Base-by-base conservation (phyloP, 2,329 filamentous ascomycete genomes). In the Immersiporthe knoxdaviesiana region DNA sequence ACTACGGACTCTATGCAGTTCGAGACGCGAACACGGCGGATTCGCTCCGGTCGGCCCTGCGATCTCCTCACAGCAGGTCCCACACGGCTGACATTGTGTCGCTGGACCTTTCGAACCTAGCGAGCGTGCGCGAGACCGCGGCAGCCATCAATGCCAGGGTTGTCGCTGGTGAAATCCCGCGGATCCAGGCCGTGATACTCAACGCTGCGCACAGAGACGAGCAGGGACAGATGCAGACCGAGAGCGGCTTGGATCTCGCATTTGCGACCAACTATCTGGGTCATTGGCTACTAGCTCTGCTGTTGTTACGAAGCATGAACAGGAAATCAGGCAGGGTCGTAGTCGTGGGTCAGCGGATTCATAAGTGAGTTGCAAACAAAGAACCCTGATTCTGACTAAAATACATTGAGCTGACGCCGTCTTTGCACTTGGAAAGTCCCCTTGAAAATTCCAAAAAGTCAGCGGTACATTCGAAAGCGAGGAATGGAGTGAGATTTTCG, bases 131-230 rank as follows among this genome's bases (percentile, higher is more conserved):
- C 44, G 68, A 74, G 37, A 54, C 68, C 6, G 78, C 78, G 6
- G 67, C 65, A 3, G 70, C 73, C 24, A 75, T 80, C 67, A 80
- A 79, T 68, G 68, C 65, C 30, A 70, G 72, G 1, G 75, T 80
- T 12, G 71, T 76, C 5, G 68, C 70, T 21, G 77, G 77, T n/a
- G 72, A 76, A 1, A 72, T 82, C 32, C 79, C 81, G 8, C 80
- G 76, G 0, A 81, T 83, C 65, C 76, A 76, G 21, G 79, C 75
- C 1, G 73, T 84, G 5, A 77, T 83, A 14, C 76, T 83, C 8
- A 77, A 76, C 56, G 77, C 77, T 1, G 77, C 70, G 3, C 76
- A 67, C 65, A 71, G 74, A 39, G 75, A 78, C 2, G 72, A 73
- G 32, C 63, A 52, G 21, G 61, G 64, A 27, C 74, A 76, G 67